A percentile compares a stretch with the other conserved stretches of the same genome.
Evolutionary conservation across 352 stramenopile species (phyloP).

Genomic region (Pythium grandisporangium): DNA sequence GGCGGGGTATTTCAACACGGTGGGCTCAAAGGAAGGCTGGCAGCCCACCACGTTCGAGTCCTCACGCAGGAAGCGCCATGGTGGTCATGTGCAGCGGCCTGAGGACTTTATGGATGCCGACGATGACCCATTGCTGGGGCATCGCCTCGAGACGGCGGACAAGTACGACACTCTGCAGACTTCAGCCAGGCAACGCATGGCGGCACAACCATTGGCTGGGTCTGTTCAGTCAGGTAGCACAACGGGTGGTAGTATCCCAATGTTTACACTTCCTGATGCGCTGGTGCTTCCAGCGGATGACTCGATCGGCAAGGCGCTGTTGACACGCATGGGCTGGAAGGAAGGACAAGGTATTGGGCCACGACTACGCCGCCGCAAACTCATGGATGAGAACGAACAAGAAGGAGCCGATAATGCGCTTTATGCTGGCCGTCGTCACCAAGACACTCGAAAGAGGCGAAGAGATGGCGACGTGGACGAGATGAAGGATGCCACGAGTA

Average conservation of each 20-base stretch:
- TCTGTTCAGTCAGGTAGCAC: constrained; percentile 10
- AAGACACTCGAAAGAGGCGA: no score
- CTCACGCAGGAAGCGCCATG: constrained; percentile 35
- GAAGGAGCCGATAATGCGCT: no score
- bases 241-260: no score
- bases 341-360: constrained; percentile 84
- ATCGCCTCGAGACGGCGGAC: constrained; percentile 57
- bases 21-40: constrained; percentile 87
- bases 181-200: constrained; percentile 18
- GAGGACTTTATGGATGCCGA: constrained; percentile 95
- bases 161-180: constrained; percentile 53
- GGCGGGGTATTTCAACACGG: constrained; percentile 92
- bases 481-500: constrained; percentile 1
- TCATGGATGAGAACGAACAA: constrained; percentile 9
- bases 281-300: constrained; percentile 58
- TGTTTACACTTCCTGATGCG: constrained; percentile 74
- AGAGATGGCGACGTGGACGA: constrained; percentile 1
- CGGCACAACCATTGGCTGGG: constrained; percentile 8
- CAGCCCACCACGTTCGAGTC: constrained; percentile 73
- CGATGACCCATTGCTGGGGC: constrained; percentile 83
- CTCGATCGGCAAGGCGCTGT: constrained; percentile 74
- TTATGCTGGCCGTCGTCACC: no score
- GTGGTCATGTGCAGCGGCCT: constrained; percentile 31
- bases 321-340: constrained; percentile 89
- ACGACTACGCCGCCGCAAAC: constrained; percentile 39